phyloP scores from a whole-genome alignment of 345 rosid genomes.

The Camelina hispida region DNA sequence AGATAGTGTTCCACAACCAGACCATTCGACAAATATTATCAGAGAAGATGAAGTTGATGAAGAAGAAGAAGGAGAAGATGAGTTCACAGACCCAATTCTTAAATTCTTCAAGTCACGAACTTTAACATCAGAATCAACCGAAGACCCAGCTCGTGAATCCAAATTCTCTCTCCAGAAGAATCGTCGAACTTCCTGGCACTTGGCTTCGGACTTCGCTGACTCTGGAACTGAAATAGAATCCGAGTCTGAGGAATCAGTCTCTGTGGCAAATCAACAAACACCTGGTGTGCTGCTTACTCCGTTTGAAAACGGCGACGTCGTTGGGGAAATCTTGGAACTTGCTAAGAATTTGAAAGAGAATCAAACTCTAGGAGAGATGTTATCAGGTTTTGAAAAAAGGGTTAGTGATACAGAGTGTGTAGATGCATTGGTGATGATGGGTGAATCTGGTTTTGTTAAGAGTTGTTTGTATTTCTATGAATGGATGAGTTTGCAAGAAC shows the following conservation, averaged over 20 bases:
- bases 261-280: slow-evolving; percentile 33
- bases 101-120: slow-evolving; percentile 69
- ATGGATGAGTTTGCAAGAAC: slow-evolving; percentile 87
- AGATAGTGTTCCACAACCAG: neutral
- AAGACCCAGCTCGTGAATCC: slow-evolving; percentile 58
- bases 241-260: slow-evolving; percentile 11
- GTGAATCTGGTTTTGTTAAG: slow-evolving; percentile 54
- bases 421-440: slow-evolving; percentile 64
- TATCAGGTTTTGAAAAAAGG: slow-evolving; percentile 54
- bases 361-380: slow-evolving; percentile 67
- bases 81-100: slow-evolving; percentile 60
- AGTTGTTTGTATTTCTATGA: slow-evolving; percentile 73
- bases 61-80: slow-evolving; percentile 26
- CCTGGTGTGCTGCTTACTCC: slow-evolving; percentile 29
- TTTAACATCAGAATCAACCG: slow-evolving; percentile 21
- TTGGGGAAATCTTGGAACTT: slow-evolving; percentile 56
- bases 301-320: slow-evolving; percentile 38
- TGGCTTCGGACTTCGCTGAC: slow-evolving; percentile 51
- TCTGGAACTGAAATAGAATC: slow-evolving; percentile 35
- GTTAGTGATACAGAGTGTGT: slow-evolving; percentile 57
- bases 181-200: slow-evolving; percentile 78
- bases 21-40: neutral
- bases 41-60: slow-evolving; percentile 11
- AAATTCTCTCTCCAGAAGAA: slow-evolving; percentile 61
- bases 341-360: slow-evolving; percentile 61